Base-by-base conservation (phyloP, 2,329 filamentous ascomycete genomes). In the Trichothecium sympodiale region DNA sequence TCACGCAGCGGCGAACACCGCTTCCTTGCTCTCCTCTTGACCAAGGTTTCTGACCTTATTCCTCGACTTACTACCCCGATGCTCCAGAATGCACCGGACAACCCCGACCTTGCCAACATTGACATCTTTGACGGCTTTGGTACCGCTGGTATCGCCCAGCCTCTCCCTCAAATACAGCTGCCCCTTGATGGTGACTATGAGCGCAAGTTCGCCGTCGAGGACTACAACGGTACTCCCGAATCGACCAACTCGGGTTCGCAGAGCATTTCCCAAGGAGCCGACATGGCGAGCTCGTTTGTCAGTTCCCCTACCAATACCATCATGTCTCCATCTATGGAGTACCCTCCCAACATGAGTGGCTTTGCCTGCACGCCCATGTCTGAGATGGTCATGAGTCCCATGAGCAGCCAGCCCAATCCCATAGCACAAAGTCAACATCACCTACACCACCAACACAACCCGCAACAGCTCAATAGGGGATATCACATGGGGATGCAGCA, bases 1-100 rank as follows among this genome's bases (percentile, higher is more conserved):
- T 68, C 91, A 14, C 81, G 83, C n/a, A 79, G 75, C 38, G 83
- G 83, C 6, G 72, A 88, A 38, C 72, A 80, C 42, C 79, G 81
- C 35, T 91, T 86, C 52, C 64, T 89, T 12, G 84, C 84, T 3
- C 67, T 93, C 1, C 67, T 94, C 2, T 60, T 91, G 37, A 73
- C 71, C 53, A 91, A 89, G 60, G 71, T 89, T 28, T 70, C 79
- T 41, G 81, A 89, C 29, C 68, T 80, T 3, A 60, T 88, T 3
- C 80, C 81, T 7, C 66, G 67, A 12, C 61, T 80, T 13, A 64
- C 67, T 39, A 75, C 70, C 43, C 76, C 75, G 1, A 69, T 74
- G 61, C 64, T 80, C 12, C 69, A 71, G 41, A 69, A 69, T 14
- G 62, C 70, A 0, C 75, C 76, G 0, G 74, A 79, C 34, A 71